These are phyloP conservation scores for Papiliotrema laurentii DNA, from an alignment of 1,284 basidiomycete species.

Conservation along the genomic window DNA sequence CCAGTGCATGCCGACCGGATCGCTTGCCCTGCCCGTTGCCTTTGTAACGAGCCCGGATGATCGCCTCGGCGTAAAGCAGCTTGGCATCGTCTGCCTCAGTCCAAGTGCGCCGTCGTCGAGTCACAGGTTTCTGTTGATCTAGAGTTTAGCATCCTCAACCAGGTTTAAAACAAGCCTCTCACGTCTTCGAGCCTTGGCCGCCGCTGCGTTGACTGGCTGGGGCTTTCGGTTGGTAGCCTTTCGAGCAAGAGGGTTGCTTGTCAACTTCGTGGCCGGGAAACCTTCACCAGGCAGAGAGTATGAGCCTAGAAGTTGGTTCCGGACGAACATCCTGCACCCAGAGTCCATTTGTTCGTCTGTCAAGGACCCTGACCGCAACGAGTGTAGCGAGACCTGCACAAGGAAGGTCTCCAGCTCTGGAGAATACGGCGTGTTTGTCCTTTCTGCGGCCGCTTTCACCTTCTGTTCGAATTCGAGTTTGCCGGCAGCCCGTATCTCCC, in stretches of 20 bases:
- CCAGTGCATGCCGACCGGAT: conserved; percentile 26
- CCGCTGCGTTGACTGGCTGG: not conserved
- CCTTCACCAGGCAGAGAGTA: no score
- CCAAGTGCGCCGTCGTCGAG: conserved; percentile 69
- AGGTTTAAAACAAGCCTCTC: not conserved
- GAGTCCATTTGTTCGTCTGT: conserved; percentile 15
- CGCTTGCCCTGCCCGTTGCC: conserved; percentile 34
- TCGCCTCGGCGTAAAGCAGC: conserved; percentile 71
- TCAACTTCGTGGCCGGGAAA: no score
- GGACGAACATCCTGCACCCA: conserved; percentile 13
- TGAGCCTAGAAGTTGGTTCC: no score
- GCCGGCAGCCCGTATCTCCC: conserved; percentile 18
- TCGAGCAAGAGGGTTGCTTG: no score
- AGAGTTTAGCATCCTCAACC: conserved; percentile 2
- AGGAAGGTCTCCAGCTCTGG: conserved; percentile 25
- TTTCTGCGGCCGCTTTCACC: conserved; percentile 18
- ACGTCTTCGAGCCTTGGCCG: not conserved
- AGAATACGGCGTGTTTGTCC: conserved; percentile 14
- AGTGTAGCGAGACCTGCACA: conserved; percentile 12
- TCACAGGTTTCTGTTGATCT: conserved; percentile 5
- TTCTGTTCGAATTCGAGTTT: conserved; percentile 25
- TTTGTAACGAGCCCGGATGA: conserved; percentile 70
- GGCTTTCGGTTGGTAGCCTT: no score
- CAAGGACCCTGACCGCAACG: conserved; percentile 5
- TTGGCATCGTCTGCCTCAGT: conserved; percentile 79